Evolutionary conservation across 768 basidiomycete species (phyloP).

Genomic region (Polyporus arcularius): DNA sequence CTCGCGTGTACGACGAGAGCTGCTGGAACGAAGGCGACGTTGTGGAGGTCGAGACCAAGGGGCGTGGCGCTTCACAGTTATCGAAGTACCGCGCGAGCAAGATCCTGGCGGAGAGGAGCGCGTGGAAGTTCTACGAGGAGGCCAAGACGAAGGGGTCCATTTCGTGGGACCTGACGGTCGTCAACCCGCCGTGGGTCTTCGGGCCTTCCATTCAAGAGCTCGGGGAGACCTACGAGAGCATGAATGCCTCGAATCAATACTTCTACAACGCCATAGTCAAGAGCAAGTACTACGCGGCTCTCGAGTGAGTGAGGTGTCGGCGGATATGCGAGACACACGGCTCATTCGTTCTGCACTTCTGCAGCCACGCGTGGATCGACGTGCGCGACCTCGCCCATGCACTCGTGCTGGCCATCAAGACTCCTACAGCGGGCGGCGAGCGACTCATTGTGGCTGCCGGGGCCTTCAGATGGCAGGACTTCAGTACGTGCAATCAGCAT

Average conservation of each 20-base stretch:
- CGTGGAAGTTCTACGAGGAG: constrained; percentile 49
- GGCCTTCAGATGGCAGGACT: constrained; percentile 15
- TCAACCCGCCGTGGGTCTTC: constrained; percentile 50
- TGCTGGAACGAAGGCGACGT: constrained; percentile 63
- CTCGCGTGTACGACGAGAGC: constrained; percentile 43
- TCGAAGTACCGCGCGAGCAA: constrained; percentile 59
- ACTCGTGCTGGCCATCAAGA: constrained; percentile 29
- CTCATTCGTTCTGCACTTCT: neutral
- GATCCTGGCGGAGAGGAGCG: constrained; percentile 57
- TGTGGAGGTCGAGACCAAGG: constrained; percentile 47
- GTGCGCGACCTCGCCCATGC: constrained; percentile 36
- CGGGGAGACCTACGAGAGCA: constrained; percentile 25
- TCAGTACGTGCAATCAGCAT: neutral
- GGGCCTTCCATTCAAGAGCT: constrained; percentile 32
- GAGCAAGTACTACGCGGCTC: neutral
- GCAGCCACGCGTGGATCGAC: constrained; percentile 29
- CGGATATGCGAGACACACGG: neutral
- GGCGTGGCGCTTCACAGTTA: constrained; percentile 39
- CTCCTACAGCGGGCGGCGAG: constrained; percentile 35
- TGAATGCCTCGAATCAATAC: constrained; percentile 34
- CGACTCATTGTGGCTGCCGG: constrained; percentile 34
- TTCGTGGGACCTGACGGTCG: constrained; percentile 48
- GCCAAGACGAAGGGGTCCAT: constrained; percentile 33
- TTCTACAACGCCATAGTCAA: constrained; percentile 12
- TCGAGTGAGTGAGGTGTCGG: neutral